Evolutionary conservation across 108 stramenopile genomes (phyloP), one percentile per base, ranked within the genome.

Genomic region (Seminavis robusta): DNA sequence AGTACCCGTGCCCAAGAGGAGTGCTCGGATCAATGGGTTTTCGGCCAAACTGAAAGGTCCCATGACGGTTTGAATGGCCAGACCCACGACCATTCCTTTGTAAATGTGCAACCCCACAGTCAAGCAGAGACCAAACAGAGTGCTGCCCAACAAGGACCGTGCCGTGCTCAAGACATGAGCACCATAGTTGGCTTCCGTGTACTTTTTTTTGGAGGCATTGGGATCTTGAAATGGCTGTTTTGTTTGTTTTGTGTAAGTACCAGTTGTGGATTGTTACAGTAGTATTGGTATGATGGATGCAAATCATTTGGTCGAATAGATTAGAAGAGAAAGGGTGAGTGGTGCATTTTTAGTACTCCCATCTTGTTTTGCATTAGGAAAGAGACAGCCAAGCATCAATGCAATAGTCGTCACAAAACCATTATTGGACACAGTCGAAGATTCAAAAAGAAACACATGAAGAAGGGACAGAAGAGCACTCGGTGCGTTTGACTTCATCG

Each of bases 21-120:
- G 13, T 7, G 83, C 67, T 44, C 68, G 71, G 32, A 83, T 70
- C 21, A 89, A 43, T 1, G 81, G 52, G 59, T 86, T 94, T 44
- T 94, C 88, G 24, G 71, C 33, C 41, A 90, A 47, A 56, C 81
- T 88, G 45, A 94, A 69, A 9, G 92, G 92, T 23, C 63, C 79
- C 92, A 94, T 94, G 43, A 94, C 58, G 21, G 75, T 74, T 63
- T 94, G 92, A 55, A 94, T 94, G 26, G 88, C 88, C 13, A 94
- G 58, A 47, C 92, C 84, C 33, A 90, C 77, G 45, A 90, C 76
- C 92, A 94, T 94, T 24, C 92, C 92, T 46, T 83, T 87, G 68
- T 88, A 94, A 29, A 66, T 48, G 66, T 94, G 92, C 48, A 94
- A 67, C 17, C 92, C 92, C 4, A 77, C 70, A 2, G 92, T 94